These are phyloP conservation scores for Physcomitrium patens DNA, from an alignment of 225 moss, liverwort and hornwort genomes.

Conservation along the genomic window DNA sequence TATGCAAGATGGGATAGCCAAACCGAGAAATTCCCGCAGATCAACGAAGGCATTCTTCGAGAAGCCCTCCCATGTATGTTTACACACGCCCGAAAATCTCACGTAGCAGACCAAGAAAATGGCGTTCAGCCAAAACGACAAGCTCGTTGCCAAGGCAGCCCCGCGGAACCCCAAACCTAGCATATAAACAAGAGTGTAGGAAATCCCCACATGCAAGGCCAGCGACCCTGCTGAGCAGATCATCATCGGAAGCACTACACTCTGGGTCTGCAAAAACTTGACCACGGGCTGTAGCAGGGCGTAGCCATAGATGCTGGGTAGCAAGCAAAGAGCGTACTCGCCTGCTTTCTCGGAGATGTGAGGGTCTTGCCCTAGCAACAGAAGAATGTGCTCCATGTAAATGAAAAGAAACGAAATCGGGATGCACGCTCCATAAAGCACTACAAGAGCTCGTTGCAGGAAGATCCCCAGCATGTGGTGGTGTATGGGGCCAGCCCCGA, in stretches of 20 bases:
- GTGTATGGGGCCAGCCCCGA: conserved; percentile 60
- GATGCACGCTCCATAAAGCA: conserved; percentile 66
- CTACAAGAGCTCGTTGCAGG: conserved; percentile 70
- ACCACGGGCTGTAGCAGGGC: conserved; percentile 79
- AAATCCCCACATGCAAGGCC: conserved; percentile 48
- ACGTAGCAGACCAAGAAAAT: conserved; percentile 48
- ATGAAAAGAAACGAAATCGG: conserved; percentile 77
- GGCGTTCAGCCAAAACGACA: conserved; percentile 60
- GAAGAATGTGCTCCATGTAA: conserved; percentile 75
- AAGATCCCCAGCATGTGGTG: conserved; percentile 72
- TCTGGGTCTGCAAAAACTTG: conserved; percentile 78
- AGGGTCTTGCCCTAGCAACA: conserved; percentile 61
- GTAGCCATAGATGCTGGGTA: conserved; percentile 75
- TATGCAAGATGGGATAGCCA: conserved; percentile 72
- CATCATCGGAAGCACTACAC: conserved; percentile 69
- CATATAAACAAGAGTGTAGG: conserved; percentile 40
- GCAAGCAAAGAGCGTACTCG: conserved; percentile 67
- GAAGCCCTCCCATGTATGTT: conserved; percentile 68
- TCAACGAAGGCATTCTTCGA: conserved; percentile 55
- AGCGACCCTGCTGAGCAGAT: conserved; percentile 45
- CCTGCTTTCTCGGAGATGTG: conserved; percentile 72
- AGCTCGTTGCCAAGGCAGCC: conserved; percentile 59
- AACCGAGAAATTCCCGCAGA: conserved; percentile 49
- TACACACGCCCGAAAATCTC: conserved; percentile 51
- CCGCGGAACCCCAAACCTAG: conserved; percentile 57